phyloP scores from a whole-genome alignment of 2,329 filamentous ascomycete species.

The Rugonectria rugulosa region DNA sequence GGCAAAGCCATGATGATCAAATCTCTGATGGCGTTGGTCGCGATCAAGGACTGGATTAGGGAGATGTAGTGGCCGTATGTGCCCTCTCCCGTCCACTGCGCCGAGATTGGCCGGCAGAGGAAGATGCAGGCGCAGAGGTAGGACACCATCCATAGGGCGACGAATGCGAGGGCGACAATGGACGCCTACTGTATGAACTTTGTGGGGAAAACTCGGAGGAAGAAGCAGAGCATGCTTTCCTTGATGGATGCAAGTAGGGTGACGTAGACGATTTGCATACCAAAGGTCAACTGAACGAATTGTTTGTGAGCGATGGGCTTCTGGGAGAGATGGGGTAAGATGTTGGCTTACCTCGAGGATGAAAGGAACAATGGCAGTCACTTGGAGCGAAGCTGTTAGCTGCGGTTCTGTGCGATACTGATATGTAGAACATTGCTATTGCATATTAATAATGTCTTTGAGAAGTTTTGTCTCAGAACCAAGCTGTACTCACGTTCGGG shows the following conservation, averaged over 20 bases:
- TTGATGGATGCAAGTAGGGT: slow-evolving; percentile 36
- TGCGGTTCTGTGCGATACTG: background rate
- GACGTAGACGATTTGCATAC: slow-evolving; percentile 39
- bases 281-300: slow-evolving; percentile 32
- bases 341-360: slow-evolving; percentile 34
- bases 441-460: no score
- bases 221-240: slow-evolving; percentile 39
- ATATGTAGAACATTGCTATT: no score
- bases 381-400: slow-evolving; percentile 13
- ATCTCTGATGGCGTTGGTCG: slow-evolving; percentile 49
- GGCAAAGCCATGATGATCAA: slow-evolving; percentile 48
- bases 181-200: slow-evolving; percentile 37
- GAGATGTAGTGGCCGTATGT: slow-evolving; percentile 45
- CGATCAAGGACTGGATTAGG: slow-evolving; percentile 47
- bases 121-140: slow-evolving; percentile 52
- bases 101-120: slow-evolving; percentile 54
- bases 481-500: slow-evolving; percentile 29
- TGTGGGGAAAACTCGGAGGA: slow-evolving; percentile 39
- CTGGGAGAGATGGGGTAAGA: no score
- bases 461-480: background rate
- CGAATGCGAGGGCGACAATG: slow-evolving; percentile 45
- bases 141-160: slow-evolving; percentile 51
- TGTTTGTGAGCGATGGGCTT: background rate
- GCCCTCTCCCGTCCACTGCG: slow-evolving; percentile 49
- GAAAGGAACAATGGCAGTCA: slow-evolving; percentile 34